Evolutionary conservation across 768 basidiomycete genomes (phyloP).

Genomic region (Leccinum sublutescens): DNA sequence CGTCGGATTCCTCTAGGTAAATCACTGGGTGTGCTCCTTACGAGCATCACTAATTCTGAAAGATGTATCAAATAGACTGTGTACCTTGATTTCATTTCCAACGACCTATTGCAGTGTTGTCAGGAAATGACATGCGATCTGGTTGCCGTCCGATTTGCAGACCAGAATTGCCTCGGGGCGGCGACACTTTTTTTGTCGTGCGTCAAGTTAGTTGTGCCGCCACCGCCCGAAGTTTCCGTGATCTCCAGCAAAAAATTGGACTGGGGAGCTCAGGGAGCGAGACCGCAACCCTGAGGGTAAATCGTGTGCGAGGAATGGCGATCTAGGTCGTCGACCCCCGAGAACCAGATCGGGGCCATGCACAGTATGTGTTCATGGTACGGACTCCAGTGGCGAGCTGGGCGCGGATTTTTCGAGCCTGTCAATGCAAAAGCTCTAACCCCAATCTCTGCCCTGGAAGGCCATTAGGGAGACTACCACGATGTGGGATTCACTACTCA

Average conservation of each 20-base stretch:
- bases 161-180: background rate
- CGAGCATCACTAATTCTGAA: background rate
- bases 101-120: background rate
- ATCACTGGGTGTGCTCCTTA: background rate
- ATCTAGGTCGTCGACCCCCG: background rate
- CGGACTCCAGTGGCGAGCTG: background rate
- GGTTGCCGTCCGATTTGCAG: background rate
- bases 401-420: background rate
- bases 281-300: too few species aligned
- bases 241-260: background rate
- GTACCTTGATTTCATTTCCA: background rate
- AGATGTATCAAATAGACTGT: background rate
- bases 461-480: too few species aligned
- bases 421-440: background rate
- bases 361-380: too few species aligned
- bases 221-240: background rate
- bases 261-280: too few species aligned
- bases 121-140: background rate
- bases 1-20: background rate
- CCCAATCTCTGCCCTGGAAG: too few species aligned
- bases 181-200: background rate
- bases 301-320: too few species aligned
- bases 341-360: too few species aligned
- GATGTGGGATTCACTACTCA: too few species aligned
- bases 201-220: background rate